Evolutionary conservation across 2,329 filamentous ascomycete genomes (phyloP), one percentile per base, ranked within the genome.

Genomic region (Aspergillus texensis): DNA sequence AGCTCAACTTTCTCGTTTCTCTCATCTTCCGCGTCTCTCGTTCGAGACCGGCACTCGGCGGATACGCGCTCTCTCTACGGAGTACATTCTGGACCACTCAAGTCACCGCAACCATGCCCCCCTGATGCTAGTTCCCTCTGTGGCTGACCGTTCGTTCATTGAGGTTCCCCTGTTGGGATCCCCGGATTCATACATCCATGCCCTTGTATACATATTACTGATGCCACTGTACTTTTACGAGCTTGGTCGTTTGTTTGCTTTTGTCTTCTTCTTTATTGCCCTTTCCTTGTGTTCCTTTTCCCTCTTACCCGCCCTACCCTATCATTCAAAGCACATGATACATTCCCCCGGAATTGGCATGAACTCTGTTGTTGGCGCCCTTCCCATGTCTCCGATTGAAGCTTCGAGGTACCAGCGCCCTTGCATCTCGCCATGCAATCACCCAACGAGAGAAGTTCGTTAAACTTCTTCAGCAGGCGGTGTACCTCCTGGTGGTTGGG

Each of bases 271-370:
- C 50, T 46, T 21, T 59, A 28, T 45, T 56, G 36, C 28, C 39
- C 46, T 62, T 32, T 53, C 3, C 54, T 56, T 57, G 41, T 62
- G 46, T 61, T 34, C 55, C 39, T 41, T 41, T 63, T 65, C 16
- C 34, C 55, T 34, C 32, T 63, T 64, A n/a, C 41, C 56, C 50
- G 30, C 52, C 54, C 54, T 54, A 43, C 55, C 48, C 24, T 50
- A 58, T 43, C 57, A 57, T 46, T 52, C 28, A 52, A 32, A 52
- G 62, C 65, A 67, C 65, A 65, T 67, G 65, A 67, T 62, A 63
- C 62, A 57, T 67, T 57, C 56, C 50, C 58, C 28, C 48, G 48
- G 48, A 52, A 32, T 11, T 52, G 48, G 34, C 43, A 50, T 26
- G 57, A 59, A 55, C 55, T 50, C 52, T 32, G 28, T 12, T n/a